These are phyloP conservation scores for Powellomyces hirtus DNA, from an alignment of 192 early-diverging fungal genomes.

Conservation along the genomic window DNA sequence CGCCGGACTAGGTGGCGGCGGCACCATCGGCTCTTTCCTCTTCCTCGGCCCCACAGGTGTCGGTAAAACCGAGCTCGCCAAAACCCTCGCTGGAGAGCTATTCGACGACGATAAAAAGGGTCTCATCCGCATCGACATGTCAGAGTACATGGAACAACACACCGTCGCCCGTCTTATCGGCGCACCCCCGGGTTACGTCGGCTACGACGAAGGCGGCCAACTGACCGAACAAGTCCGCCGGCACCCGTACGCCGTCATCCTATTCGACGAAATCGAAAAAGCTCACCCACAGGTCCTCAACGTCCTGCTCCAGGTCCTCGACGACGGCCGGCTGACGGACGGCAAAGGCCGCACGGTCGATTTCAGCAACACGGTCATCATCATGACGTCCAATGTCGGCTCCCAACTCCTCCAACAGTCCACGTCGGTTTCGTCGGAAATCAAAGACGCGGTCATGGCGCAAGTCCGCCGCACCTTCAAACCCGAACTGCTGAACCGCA, in stretches of 20 bases:
- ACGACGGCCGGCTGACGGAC: constrained; percentile 94
- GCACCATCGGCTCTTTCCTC: constrained; percentile 86
- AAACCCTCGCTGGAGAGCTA: constrained; percentile 68
- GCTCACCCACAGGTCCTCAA: constrained; percentile 91
- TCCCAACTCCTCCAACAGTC: constrained; percentile 57
- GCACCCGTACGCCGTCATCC: constrained; percentile 87
- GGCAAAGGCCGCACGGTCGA: constrained; percentile 89
- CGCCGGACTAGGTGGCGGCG: constrained; percentile 79
- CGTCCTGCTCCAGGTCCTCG: constrained; percentile 91
- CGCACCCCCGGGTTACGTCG: constrained; percentile 94
- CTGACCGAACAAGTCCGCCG: constrained; percentile 91
- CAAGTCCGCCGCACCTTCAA: constrained; percentile 80
- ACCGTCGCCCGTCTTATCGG: constrained; percentile 90
- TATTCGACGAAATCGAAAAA: constrained; percentile 99
- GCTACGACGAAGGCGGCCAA: constrained; percentile 94
- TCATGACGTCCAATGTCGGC: constrained; percentile 92
- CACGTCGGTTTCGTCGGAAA: constrained; percentile 3
- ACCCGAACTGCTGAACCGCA: constrained; percentile 93
- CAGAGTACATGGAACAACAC: constrained; percentile 94
- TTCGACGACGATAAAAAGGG: constrained; percentile 98
- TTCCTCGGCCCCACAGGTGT: constrained; percentile 97
- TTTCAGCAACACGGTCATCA: constrained; percentile 94
- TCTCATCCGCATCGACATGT: constrained; percentile 98
- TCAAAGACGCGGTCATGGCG: constrained; percentile 65
- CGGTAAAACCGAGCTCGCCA: constrained; percentile 77